Evolutionary conservation across 1,284 basidiomycete species (phyloP).

Genomic region (Xerocomus tenax): DNA sequence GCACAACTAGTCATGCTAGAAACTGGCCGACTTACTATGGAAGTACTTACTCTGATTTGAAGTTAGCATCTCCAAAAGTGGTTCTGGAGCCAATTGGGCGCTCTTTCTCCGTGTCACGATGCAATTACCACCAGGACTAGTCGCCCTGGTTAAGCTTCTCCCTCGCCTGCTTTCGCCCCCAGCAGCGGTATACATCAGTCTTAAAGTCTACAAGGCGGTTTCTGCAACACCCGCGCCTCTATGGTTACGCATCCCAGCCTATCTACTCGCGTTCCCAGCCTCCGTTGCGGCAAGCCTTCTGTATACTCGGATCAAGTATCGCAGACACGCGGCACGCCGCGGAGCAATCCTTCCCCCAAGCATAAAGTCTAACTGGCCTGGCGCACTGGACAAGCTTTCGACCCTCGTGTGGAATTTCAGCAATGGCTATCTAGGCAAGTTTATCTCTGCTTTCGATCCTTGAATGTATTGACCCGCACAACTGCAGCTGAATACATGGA

Average conservation of each 20-base stretch:
- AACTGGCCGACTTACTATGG: too few species aligned
- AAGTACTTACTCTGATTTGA: too few species aligned
- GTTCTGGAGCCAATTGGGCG: too few species aligned
- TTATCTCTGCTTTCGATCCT: not conserved
- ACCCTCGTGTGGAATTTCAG: slow-evolving; percentile 24
- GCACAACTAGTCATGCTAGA: too few species aligned
- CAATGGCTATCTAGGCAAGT: slow-evolving; percentile 29
- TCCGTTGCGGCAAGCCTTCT: slow-evolving; percentile 19
- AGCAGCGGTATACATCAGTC: slow-evolving; percentile 10
- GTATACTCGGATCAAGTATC: slow-evolving; percentile 20
- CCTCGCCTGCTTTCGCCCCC: slow-evolving; percentile 23
- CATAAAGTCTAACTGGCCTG: slow-evolving; percentile 27
- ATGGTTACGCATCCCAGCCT: slow-evolving; percentile 16
- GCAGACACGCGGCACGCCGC: slow-evolving; percentile 24
- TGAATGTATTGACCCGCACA: not conserved
- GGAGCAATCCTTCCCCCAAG: slow-evolving; percentile 31
- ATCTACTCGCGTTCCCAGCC: slow-evolving; percentile 28
- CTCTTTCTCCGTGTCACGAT: too few species aligned
- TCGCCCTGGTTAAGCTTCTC: slow-evolving; percentile 21
- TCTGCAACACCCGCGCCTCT: slow-evolving; percentile 2
- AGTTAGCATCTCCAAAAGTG: too few species aligned
- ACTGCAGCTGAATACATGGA: slow-evolving; percentile 23
- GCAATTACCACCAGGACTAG: slow-evolving; percentile 27
- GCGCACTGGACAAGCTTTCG: slow-evolving; percentile 28
- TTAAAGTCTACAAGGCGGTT: slow-evolving; percentile 8